Evolutionary conservation across 1,284 basidiomycete species (phyloP).

Genomic region (Ceratobasidium sp.): DNA sequence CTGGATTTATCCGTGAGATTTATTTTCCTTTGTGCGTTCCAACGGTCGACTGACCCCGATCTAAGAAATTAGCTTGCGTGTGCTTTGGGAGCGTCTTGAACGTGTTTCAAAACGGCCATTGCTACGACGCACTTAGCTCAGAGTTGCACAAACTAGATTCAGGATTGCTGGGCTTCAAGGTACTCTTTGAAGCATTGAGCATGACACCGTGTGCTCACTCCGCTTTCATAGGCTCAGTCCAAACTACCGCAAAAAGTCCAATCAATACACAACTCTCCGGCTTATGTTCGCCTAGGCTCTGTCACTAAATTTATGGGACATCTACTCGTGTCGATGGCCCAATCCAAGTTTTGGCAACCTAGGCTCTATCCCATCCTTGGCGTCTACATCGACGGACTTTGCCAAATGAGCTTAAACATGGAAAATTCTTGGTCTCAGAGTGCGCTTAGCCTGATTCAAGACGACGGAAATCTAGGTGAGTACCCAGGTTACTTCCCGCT

Average conservation of each 20-base stretch:
- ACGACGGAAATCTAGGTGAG: constrained; percentile 37
- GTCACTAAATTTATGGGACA: constrained; percentile 19
- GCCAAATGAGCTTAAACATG: constrained; percentile 10
- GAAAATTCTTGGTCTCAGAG: constrained; percentile 38
- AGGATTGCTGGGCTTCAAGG: constrained; percentile 14
- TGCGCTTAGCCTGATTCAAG: constrained; percentile 14
- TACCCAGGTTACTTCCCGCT: not conserved
- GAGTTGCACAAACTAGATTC: constrained; percentile 13
- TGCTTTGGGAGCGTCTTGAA: constrained; percentile 15
- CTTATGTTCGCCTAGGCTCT: constrained; percentile 24
- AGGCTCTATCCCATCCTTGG: constrained; percentile 7
- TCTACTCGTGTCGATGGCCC: constrained; percentile 30
- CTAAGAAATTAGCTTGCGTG: constrained; percentile 32
- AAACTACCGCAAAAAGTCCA: constrained; percentile 11
- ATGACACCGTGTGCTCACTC: not conserved
- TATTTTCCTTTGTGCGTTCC: not conserved
- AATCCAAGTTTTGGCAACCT: constrained; percentile 30
- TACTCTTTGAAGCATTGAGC: not conserved
- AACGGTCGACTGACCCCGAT: not conserved
- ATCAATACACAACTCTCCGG: not conserved
- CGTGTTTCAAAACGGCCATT: constrained; percentile 16
- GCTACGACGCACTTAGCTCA: constrained; percentile 11
- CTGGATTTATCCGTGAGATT: constrained; percentile 31
- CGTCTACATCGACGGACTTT: not conserved
- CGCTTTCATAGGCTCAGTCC: not conserved